Evolutionary conservation across 768 basidiomycete genomes (phyloP), one percentile per base, ranked within the genome.

Genomic region (Trametes villosa): DNA sequence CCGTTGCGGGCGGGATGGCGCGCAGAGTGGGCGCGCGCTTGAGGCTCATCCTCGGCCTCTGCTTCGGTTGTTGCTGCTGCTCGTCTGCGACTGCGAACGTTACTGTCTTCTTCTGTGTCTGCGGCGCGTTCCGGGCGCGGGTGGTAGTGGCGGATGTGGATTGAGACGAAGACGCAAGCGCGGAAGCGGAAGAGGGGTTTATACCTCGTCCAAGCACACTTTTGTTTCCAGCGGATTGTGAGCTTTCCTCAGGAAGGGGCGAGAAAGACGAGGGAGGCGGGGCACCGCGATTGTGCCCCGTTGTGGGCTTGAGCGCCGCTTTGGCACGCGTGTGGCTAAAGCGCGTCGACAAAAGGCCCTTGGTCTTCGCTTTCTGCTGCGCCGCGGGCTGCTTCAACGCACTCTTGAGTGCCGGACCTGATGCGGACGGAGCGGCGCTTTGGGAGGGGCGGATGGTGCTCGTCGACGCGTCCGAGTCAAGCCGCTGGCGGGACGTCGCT

Each of bases 251-350:
- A 9, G 40, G 11, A 1, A 13, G 12, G n/a, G 24, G 12, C 17
- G 24, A 44, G 11, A 41, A 1, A 22, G 30, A 36, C 17, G 45
- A 47, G 31, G 33, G 44, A 22, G 22, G 45, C 22, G 20, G 40
- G 20, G 24, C 33, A 13, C n/a, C 52, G 45, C 54, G 44, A 56
- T 56, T 56, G 54, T 56, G 54, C 54, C 29, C 40, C 33, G 31
- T 47, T 15, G 31, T 36, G 15, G 45, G 1, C 31, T 47, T 46
- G 15, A 46, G 54, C 45, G 45, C 29, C 15, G 9, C 54, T 56
- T 56, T 56, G 45, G 31, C 53, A 9, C 31, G 24, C 15, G 13
- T 36, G n/a, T 24, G 22, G 45, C 31, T 47, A 27, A 36, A 8
- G 20, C 41, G 29, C n/a, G 53, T 8, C 30, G 44, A 36, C 45